Percentiles rank a stretch among this genome's conserved stretches.
Evolutionary conservation across 1,284 basidiomycete species (phyloP).

Genomic region (Xerocomus minutiporus): DNA sequence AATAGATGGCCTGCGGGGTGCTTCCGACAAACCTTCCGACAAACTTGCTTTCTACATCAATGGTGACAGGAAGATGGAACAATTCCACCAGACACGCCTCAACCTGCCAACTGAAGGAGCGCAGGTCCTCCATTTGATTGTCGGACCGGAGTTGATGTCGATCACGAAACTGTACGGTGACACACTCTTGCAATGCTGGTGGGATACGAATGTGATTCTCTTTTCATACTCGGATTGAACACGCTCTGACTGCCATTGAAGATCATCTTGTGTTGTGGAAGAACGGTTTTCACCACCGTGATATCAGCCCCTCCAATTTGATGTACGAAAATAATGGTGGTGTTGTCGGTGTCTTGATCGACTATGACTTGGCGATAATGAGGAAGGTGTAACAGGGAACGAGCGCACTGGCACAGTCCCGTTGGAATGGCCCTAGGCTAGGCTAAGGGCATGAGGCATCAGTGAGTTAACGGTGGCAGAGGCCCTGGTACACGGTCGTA

Average conservation of each 20-base stretch:
- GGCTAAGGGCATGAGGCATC: too few relatives aligned
- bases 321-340: slow-evolving; percentile 20
- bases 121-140: too few relatives aligned
- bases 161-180: slow-evolving; percentile 11
- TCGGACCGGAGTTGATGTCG: background rate
- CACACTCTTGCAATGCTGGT: slow-evolving; percentile 4
- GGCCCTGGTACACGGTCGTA: background rate
- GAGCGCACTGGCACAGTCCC: background rate
- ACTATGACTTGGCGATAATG: background rate
- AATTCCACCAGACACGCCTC: too few relatives aligned
- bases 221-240: background rate
- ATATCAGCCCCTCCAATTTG: slow-evolving; percentile 32
- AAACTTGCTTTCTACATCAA: too few relatives aligned
- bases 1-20: too few relatives aligned
- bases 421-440: background rate
- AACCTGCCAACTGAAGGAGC: too few relatives aligned
- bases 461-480: too few relatives aligned
- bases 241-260: slow-evolving; percentile 8
- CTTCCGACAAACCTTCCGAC: too few relatives aligned
- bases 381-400: background rate
- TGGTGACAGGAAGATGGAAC: too few relatives aligned
- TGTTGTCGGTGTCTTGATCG: background rate
- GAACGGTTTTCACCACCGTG: slow-evolving; percentile 26
- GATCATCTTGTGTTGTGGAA: slow-evolving; percentile 33
- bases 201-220: slow-evolving; percentile 4